These are phyloP conservation scores for Xylariaceae sp. DNA, from an alignment of 2,329 filamentous ascomycete genomes.

Conservation along the genomic window DNA sequence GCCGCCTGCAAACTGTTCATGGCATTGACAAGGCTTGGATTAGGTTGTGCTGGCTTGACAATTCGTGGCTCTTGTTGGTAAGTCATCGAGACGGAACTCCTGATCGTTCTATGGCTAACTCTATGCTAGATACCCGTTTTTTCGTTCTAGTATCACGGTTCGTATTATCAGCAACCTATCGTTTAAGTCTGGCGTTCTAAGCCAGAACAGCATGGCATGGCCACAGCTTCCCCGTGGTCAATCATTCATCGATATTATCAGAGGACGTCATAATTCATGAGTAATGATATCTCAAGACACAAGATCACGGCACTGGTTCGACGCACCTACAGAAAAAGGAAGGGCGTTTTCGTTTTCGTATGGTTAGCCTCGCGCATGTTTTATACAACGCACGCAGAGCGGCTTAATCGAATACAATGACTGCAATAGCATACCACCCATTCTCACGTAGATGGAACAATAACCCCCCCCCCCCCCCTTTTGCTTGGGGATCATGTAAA, in stretches of 20 bases:
- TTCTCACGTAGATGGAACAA: slow-evolving; percentile 15
- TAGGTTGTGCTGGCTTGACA: not conserved
- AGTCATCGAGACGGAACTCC: not conserved
- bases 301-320: not conserved
- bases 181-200: not conserved
- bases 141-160: slow-evolving; percentile 5
- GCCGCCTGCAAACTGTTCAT: not conserved
- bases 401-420: slow-evolving; percentile 9
- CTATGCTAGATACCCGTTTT: slow-evolving; percentile 5
- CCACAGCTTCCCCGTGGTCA: not conserved
- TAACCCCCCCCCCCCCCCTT: not conserved
- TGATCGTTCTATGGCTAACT: not conserved
- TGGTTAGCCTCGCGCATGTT: slow-evolving; percentile 4
- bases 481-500: slow-evolving; percentile 14
- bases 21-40: not conserved
- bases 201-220: not conserved
- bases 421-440: not conserved
- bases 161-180: slow-evolving; percentile 3
- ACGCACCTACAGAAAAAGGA: not conserved
- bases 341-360: not conserved
- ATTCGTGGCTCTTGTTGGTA: slow-evolving; percentile 6
- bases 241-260: not conserved
- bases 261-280: not conserved
- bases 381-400: slow-evolving; percentile 4
- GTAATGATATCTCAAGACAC: slow-evolving; percentile 2